A percentile compares a stretch with the other conserved stretches of the same genome.
These are phyloP conservation scores for Verbascum thapsus DNA, from an alignment of 257 asterid species.

Conservation along the genomic window DNA sequence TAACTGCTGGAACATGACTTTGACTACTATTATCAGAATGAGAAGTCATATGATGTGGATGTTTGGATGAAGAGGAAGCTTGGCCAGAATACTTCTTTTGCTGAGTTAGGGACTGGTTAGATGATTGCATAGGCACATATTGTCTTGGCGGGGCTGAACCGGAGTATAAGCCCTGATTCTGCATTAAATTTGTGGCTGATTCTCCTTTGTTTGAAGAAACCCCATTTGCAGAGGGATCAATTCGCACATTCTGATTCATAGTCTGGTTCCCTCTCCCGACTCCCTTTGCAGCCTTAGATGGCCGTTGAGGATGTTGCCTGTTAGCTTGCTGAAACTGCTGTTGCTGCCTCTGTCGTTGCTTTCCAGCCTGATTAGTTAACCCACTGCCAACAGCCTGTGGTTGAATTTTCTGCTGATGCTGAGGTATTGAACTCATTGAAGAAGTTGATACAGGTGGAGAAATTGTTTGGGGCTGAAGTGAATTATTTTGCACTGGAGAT, in stretches of 20 bases:
- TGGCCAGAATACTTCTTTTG: constrained; percentile 57
- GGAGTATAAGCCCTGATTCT: constrained; percentile 50
- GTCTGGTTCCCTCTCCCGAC: constrained; percentile 63
- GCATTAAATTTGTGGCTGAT: constrained; percentile 40
- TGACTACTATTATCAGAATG: constrained; percentile 54
- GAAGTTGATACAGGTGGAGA: constrained; percentile 55
- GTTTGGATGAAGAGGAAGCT: constrained; percentile 49
- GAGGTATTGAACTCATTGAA: constrained; percentile 55
- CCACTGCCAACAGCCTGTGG: constrained; percentile 57
- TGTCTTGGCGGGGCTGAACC: constrained; percentile 41
- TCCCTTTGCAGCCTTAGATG: constrained; percentile 68
- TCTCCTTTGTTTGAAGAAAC: constrained; percentile 51
- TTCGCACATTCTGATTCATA: constrained; percentile 58
- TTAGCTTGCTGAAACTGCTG: constrained; percentile 45
- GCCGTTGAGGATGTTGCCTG: constrained; percentile 59
- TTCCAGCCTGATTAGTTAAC: constrained; percentile 32
- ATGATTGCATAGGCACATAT: constrained; percentile 46
- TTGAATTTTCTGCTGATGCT: constrained; percentile 67
- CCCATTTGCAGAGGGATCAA: constrained; percentile 63
- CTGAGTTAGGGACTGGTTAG: constrained; percentile 57
- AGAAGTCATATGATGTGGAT: constrained; percentile 41
- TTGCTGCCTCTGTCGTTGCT: constrained; percentile 48
- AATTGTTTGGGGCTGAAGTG: constrained; percentile 33
- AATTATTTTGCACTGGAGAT: constrained; percentile 58
- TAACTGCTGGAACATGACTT: constrained; percentile 42